These are phyloP conservation scores for Venturia nashicola DNA, from an alignment of 2,329 filamentous ascomycete species.

Conservation along the genomic window DNA sequence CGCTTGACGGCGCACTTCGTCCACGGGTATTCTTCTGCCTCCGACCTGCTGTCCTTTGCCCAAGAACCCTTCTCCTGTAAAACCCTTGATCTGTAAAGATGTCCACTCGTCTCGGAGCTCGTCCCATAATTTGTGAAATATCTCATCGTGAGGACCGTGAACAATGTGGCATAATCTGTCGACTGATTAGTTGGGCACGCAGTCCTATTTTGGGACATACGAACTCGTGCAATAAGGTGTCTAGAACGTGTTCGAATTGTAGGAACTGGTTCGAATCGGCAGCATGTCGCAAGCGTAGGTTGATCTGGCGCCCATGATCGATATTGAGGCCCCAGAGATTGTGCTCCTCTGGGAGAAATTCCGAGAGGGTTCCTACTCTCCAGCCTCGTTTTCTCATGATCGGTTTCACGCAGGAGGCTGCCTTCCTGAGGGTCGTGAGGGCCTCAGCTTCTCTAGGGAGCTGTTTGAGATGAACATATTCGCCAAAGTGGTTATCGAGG, in stretches of 20 bases:
- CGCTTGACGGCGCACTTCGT: slow-evolving; percentile 65
- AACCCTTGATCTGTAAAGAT: slow-evolving; percentile 64
- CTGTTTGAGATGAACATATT: slow-evolving; percentile 36
- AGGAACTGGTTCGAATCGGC: slow-evolving; percentile 66
- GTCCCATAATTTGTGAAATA: slow-evolving; percentile 81
- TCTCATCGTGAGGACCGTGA: slow-evolving; percentile 67
- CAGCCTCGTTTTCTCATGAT: slow-evolving; percentile 83
- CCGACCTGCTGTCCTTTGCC: slow-evolving; percentile 64
- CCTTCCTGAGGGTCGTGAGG: slow-evolving; percentile 56
- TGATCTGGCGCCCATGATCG: slow-evolving; percentile 65
- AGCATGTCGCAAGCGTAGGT: slow-evolving; percentile 67
- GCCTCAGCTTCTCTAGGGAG: slow-evolving; percentile 32
- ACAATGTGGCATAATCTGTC: slow-evolving; percentile 65
- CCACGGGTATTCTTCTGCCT: slow-evolving; percentile 43
- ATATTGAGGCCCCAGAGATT: slow-evolving; percentile 72
- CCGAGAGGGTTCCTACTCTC: slow-evolving; percentile 65
- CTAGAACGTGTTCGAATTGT: slow-evolving; percentile 65
- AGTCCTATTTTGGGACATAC: slow-evolving; percentile 12
- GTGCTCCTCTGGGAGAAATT: slow-evolving; percentile 68
- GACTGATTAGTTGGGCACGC: slow-evolving; percentile 12
- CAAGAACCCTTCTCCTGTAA: slow-evolving; percentile 82
- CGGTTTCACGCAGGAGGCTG: slow-evolving; percentile 83
- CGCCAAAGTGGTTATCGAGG: slow-evolving; percentile 35
- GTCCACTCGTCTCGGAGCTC: slow-evolving; percentile 79
- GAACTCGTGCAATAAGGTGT: slow-evolving; percentile 85